Conservation (phyloP, 129 eudicot species). For the Tagetes patula region DNA sequence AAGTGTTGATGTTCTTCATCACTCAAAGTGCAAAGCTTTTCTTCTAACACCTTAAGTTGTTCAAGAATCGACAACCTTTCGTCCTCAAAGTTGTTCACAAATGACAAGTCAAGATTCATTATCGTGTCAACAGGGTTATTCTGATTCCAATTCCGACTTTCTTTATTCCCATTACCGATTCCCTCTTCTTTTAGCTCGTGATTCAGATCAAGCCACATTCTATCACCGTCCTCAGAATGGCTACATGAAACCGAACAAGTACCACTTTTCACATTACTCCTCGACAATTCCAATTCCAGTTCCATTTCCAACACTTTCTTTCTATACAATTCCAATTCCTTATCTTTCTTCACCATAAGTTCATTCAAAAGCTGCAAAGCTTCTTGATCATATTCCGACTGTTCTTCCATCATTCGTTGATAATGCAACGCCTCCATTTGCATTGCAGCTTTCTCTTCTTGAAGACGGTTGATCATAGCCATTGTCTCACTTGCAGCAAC, state of each 20-base stretch:
- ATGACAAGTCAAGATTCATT: constrained; percentile 60
- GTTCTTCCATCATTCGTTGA: constrained; percentile 99
- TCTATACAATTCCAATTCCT: constrained; percentile 62
- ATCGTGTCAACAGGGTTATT: constrained; percentile 62
- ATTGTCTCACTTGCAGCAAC: constrained; percentile 88
- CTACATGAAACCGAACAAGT: constrained; percentile 75
- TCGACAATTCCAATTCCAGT: constrained; percentile 55
- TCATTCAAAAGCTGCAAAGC: constrained; percentile 91
- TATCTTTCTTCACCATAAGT: constrained; percentile 86
- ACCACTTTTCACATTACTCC: constrained; percentile 57
- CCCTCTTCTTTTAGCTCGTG: constrained; percentile 62
- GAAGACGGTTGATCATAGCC: constrained; percentile 97
- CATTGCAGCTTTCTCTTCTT: constrained; percentile 95
- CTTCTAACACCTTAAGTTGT: constrained; percentile 93
- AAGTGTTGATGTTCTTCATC: constrained; percentile 67
- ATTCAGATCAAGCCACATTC: constrained; percentile 61
- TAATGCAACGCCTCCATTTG: constrained; percentile 98
- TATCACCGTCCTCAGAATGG: constrained; percentile 92
- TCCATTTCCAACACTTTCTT: constrained; percentile 65
- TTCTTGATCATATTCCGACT: constrained; percentile 97
- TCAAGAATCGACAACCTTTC: constrained; percentile 83
- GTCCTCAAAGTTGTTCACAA: constrained; percentile 76
- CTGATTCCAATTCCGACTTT: constrained; percentile 39
- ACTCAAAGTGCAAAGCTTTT: constrained; percentile 74
- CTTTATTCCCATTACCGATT: constrained; percentile 38